A percentile compares a stretch with the other conserved stretches of the same genome.
phyloP scores from a whole-genome alignment of 345 rosid species.

The Populus simonii region DNA sequence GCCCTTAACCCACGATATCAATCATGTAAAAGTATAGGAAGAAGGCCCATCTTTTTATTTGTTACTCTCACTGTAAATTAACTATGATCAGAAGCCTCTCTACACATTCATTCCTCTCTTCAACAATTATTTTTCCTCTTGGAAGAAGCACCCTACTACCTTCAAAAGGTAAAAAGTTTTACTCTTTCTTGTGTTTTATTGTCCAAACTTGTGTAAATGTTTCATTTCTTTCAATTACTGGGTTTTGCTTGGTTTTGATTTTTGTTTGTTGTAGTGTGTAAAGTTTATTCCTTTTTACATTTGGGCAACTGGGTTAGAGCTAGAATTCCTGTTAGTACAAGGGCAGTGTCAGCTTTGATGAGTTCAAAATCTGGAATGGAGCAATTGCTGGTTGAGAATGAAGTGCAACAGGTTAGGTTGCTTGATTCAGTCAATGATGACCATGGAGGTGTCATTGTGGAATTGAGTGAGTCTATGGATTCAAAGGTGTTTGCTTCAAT shows the following conservation, averaged over 20 bases:
- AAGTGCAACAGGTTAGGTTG: constrained; percentile 19
- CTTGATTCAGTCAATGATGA: constrained; percentile 52
- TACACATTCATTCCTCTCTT: not conserved
- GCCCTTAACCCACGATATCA: not conserved
- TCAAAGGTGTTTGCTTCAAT: constrained; percentile 44
- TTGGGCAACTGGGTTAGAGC: not conserved
- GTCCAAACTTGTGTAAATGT: not conserved
- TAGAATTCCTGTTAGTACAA: not conserved
- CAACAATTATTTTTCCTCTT: not conserved
- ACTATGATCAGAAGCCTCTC: not conserved
- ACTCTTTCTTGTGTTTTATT: not conserved
- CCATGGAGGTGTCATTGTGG: constrained; percentile 71
- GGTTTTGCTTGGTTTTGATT: not conserved
- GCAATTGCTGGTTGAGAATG: not conserved
- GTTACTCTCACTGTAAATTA: not conserved
- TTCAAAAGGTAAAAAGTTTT: not conserved
- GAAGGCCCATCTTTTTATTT: not conserved
- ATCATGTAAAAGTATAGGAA: not conserved
- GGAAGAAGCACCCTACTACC: not conserved
- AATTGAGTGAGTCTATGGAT: constrained; percentile 57
- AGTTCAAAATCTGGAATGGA: constrained; percentile 17
- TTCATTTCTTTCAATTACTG: not conserved
- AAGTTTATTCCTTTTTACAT: not conserved
- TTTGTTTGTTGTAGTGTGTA: not conserved
- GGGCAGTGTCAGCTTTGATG: constrained; percentile 32